Conservation (phyloP, 768 basidiomycete genomes). For the Boletus vinaceobasis region DNA sequence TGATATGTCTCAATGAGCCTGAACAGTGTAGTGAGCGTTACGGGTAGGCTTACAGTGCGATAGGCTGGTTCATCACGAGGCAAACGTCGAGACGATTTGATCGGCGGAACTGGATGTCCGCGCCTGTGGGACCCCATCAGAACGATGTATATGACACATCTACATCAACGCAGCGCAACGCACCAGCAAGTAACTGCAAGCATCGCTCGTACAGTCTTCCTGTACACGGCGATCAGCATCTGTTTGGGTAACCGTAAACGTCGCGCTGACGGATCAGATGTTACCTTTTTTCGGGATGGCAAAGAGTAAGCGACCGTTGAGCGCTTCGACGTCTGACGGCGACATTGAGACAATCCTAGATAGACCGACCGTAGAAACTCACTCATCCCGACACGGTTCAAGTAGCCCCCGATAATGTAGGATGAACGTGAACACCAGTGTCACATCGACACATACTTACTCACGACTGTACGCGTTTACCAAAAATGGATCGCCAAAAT, state of each 20-base stretch:
- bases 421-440: not conserved
- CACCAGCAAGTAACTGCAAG: slow-evolving; percentile 78
- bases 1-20: not conserved
- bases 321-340: slow-evolving; percentile 59
- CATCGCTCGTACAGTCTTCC: slow-evolving; percentile 92
- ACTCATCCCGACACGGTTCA: slow-evolving; percentile 21
- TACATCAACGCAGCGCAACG: slow-evolving; percentile 10
- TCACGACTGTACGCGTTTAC: not conserved
- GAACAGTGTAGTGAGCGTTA: not conserved
- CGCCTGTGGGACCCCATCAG: slow-evolving; percentile 47
- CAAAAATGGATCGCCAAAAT: not conserved
- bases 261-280: not conserved
- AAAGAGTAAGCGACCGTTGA: slow-evolving; percentile 85
- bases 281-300: slow-evolving; percentile 97
- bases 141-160: not conserved
- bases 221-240: slow-evolving; percentile 28
- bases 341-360: not conserved
- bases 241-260: not conserved
- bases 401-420: not conserved
- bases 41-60: slow-evolving; percentile 73
- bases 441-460: not conserved
- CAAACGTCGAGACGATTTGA: slow-evolving; percentile 88
- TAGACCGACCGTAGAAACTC: not conserved
- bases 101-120: slow-evolving; percentile 92
- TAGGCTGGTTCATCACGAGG: slow-evolving; percentile 88